Conservation (phyloP, 108 stramenopile genomes). For the Skeletonema potamos region DNA sequence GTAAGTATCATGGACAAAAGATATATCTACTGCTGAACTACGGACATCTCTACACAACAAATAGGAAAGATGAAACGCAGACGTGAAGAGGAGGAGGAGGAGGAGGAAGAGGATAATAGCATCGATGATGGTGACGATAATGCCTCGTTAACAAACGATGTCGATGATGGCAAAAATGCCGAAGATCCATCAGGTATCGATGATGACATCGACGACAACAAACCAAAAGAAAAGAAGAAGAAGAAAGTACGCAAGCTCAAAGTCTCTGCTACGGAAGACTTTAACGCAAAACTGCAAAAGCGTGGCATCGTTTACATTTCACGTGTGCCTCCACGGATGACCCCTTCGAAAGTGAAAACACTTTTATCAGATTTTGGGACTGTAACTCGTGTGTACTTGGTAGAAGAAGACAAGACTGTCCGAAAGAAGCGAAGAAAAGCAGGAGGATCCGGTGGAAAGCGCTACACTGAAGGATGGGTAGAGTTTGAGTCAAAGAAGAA, state of each 20-base stretch:
- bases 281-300: conserved; percentile 70
- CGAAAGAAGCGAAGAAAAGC: conserved; percentile 79
- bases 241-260: conserved; percentile 67
- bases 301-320: conserved; percentile 94
- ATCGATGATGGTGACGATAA: neutral
- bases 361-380: conserved; percentile 86
- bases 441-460: conserved; percentile 76
- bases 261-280: conserved; percentile 67
- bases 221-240: conserved; percentile 29
- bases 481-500: conserved; percentile 92
- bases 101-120: neutral
- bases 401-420: conserved; percentile 85
- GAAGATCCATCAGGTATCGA: neutral
- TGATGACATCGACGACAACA: neutral
- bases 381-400: conserved; percentile 92
- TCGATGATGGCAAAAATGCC: neutral
- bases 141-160: neutral
- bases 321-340: conserved; percentile 95
- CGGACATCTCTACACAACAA: too few relatives aligned
- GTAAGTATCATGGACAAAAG: too few relatives aligned
- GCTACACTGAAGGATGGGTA: conserved; percentile 95
- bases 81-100: neutral
- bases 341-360: conserved; percentile 91
- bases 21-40: too few relatives aligned
- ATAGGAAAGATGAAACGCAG: neutral